Conservation (phyloP, 2,329 filamentous ascomycete species). For the Laburnicola sp. region DNA sequence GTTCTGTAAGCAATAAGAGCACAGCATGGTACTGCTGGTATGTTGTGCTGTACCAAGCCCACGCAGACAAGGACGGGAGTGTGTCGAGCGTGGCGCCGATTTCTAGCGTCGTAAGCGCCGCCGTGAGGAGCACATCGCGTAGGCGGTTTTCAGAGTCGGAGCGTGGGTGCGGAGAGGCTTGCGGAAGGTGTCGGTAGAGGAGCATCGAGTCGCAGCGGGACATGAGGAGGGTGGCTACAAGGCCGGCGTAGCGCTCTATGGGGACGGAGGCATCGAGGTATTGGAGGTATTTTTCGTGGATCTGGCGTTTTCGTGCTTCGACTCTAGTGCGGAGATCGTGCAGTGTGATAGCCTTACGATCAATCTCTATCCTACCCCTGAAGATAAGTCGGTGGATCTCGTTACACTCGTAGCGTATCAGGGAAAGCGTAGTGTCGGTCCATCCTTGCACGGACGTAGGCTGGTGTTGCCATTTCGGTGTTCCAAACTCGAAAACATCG, state of each 20-base stretch:
- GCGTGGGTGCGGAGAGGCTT: constrained; percentile 38
- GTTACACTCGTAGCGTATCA: constrained; percentile 45
- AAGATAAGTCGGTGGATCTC: constrained; percentile 45
- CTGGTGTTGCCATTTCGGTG: constrained; percentile 42
- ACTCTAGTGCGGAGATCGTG: constrained; percentile 42
- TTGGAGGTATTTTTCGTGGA: constrained; percentile 40
- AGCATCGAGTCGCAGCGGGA: constrained; percentile 46
- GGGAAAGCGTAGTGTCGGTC: constrained; percentile 40
- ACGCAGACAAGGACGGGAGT: constrained; percentile 56
- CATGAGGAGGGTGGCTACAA: constrained; percentile 44
- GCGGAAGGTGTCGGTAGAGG: constrained; percentile 43
- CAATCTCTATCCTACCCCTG: constrained; percentile 44
- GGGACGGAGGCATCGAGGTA: constrained; percentile 39
- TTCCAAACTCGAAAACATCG: constrained; percentile 55
- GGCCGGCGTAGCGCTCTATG: constrained; percentile 44
- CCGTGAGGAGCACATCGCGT: constrained; percentile 65
- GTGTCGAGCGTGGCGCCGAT: constrained; percentile 59
- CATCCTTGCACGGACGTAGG: constrained; percentile 47
- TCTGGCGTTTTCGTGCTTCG: constrained; percentile 41
- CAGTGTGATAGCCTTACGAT: constrained; percentile 42
- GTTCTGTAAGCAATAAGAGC: constrained; percentile 68
- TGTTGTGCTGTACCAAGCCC: constrained; percentile 72
- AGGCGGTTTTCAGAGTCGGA: constrained; percentile 57
- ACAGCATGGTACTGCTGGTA: constrained; percentile 74
- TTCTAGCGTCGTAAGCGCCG: constrained; percentile 59